Base-by-base conservation (phyloP, 257 asterid genomes). In the Sherardia arvensis region DNA sequence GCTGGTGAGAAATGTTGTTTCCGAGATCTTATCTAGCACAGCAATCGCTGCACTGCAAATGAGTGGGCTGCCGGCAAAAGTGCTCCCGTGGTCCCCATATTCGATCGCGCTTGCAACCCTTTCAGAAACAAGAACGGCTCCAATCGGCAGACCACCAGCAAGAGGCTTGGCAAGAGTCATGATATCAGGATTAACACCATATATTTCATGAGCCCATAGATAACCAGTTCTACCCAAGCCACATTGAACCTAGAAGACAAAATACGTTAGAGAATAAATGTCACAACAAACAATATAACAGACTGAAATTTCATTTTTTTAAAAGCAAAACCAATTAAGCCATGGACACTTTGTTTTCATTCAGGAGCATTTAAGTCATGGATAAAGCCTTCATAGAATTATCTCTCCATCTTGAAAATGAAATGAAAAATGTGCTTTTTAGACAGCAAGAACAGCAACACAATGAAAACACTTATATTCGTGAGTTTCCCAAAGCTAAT, bases 121-220 rank as follows among this genome's bases (percentile, higher is more conserved):
- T 83, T 93, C 90, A 0, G 94, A 87, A 14, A 81, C 83, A 4
- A 91, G 65, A 25, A 79, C 94, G 1, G 96, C 99, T 5, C 97
- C 99, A 2, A 90, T 87, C 58, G 99, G 97, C 57, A 90, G 88
- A 53, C 97, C 99, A 59, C 96, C 95, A 0, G 97, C 99, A n/a
- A 93, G 91, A 68, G 99, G 99, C 74, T 93, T 93, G 64, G 99
- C 99, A 5, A 85, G 86, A 30, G 97, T 90, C 97, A 90, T 93
- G 63, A 93, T 83, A 61, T 90, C 99, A 0, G 96, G 99, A 80
- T 67, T 81, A 53, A 92, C 68, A 8, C 70, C 85, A 15, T 78
- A 92, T 1, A 80, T 80, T 70, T 92, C 97, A 14, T 92, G 87
- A 20, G 99, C 99, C 97, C 97, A 92, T 11, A 92, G 97, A 67